Evolutionary conservation across 169 alveolate species (phyloP).

Genomic region (Cryptosporidium muris): DNA sequence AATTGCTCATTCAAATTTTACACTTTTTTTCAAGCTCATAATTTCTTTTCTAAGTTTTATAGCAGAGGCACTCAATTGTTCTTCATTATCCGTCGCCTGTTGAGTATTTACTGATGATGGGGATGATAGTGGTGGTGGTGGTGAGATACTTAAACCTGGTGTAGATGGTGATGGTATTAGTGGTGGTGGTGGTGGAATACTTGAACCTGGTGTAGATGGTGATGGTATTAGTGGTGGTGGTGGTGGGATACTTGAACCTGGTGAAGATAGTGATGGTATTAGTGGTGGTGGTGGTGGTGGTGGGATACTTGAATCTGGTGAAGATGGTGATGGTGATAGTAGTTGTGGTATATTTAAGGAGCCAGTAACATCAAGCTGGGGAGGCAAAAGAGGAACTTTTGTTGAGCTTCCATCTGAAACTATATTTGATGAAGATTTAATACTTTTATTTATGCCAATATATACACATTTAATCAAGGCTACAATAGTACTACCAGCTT

Average conservation of each 20-base stretch:
- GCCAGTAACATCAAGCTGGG: too few species aligned
- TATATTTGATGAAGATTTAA: too few species aligned
- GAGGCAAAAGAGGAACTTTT: too few species aligned
- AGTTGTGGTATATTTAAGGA: not conserved
- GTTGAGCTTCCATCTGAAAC: too few species aligned
- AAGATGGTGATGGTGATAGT: conserved; percentile 1
- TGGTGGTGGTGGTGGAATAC: not conserved
- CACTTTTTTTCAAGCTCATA: too few species aligned
- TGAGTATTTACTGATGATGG: not conserved
- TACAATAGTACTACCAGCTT: conserved; percentile 1
- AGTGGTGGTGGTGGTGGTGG: not conserved
- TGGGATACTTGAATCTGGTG: not conserved
- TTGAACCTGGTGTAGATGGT: not conserved
- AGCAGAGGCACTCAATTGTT: too few species aligned
- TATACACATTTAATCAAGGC: not conserved
- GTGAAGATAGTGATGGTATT: not conserved
- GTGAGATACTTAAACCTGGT: not conserved
- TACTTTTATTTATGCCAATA: too few species aligned
- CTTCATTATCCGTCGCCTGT: too few species aligned
- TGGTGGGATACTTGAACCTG: not conserved
- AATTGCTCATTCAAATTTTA: not conserved
- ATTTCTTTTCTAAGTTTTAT: too few species aligned
- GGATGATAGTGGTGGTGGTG: conserved; percentile 16
- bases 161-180: conserved; percentile 1
- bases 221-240: not conserved